Evolutionary conservation across 2,329 filamentous ascomycete genomes (phyloP).

Genomic region (Thelonectria rubi): DNA sequence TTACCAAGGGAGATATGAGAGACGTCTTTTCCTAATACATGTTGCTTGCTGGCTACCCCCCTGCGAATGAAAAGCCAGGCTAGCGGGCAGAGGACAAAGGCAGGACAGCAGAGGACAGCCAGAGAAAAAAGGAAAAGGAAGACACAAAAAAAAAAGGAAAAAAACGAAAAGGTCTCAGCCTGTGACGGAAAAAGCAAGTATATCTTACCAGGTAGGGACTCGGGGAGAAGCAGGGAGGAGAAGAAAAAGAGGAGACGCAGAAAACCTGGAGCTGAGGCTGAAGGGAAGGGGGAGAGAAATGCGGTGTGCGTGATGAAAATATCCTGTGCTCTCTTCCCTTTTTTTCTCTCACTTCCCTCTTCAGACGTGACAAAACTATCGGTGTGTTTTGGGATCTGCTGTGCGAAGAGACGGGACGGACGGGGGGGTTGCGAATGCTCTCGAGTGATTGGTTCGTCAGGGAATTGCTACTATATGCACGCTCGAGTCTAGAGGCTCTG

Average conservation of each 20-base stretch:
- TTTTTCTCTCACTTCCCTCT: too few relatives aligned
- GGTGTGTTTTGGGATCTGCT: conserved; percentile 26
- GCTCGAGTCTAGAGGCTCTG: too few relatives aligned
- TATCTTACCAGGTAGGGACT: too few relatives aligned
- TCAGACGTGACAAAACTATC: not conserved
- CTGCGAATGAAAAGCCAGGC: too few relatives aligned
- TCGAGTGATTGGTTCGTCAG: too few relatives aligned
- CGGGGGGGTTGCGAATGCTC: not conserved
- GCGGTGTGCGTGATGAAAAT: conserved; percentile 10
- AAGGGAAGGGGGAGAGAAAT: conserved; percentile 4
- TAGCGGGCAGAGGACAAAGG: too few relatives aligned
- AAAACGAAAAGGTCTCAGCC: conserved; percentile 2
- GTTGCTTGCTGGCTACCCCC: too few relatives aligned
- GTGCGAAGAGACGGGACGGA: conserved; percentile 8
- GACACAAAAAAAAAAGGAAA: not conserved
- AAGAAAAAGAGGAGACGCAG: not conserved
- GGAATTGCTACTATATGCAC: too few relatives aligned
- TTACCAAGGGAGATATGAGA: not conserved
- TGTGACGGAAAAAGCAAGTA: conserved; percentile 13
- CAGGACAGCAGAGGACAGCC: too few relatives aligned
- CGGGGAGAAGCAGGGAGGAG: not conserved
- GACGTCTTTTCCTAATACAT: too few relatives aligned
- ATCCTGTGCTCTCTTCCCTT: too few relatives aligned
- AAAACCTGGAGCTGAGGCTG: conserved; percentile 13
- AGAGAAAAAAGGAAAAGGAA: too few relatives aligned